Percentiles rank a stretch among this genome's conserved stretches.
Conservation (phyloP, 2,329 filamentous ascomycete species). For the Orbilia brochopaga region DNA sequence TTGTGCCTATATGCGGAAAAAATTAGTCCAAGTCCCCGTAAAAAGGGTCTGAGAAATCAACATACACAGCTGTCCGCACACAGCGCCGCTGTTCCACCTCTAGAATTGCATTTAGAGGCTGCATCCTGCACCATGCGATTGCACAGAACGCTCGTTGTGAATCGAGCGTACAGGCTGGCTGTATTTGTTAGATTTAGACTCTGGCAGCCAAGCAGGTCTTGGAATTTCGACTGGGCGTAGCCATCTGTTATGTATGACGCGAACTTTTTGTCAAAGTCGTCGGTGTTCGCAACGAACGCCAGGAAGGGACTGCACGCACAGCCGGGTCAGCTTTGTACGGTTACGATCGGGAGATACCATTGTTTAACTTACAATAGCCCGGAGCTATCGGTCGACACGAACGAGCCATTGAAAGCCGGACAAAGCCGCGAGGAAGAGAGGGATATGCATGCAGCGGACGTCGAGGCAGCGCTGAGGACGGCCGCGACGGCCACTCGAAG, state of each 20-base stretch:
- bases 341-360: slow-evolving; percentile 43
- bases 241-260: slow-evolving; percentile 73
- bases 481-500: slow-evolving; percentile 45
- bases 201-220: slow-evolving; percentile 78
- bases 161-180: slow-evolving; percentile 85
- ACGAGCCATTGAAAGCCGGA: slow-evolving; percentile 58
- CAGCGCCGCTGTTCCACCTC: slow-evolving; percentile 72
- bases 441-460: slow-evolving; percentile 56
- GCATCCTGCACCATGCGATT: slow-evolving; percentile 94
- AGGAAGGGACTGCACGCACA: slow-evolving; percentile 75
- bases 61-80: slow-evolving; percentile 87
- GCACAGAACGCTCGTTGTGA: slow-evolving; percentile 89
- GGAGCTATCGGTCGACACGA: slow-evolving; percentile 57
- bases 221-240: slow-evolving; percentile 75
- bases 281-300: slow-evolving; percentile 74
- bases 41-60: slow-evolving; percentile 15
- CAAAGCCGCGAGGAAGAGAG: slow-evolving; percentile 58
- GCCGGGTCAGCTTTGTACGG: slow-evolving; percentile 12
- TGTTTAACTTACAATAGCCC: slow-evolving; percentile 54
- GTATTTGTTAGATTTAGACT: slow-evolving; percentile 78
- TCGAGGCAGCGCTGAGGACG: slow-evolving; percentile 38
- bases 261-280: slow-evolving; percentile 79
- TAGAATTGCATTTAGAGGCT: slow-evolving; percentile 70
- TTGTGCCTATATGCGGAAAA: slow-evolving; percentile 68
- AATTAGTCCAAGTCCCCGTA: slow-evolving; percentile 38